Conservation (phyloP, 2,329 filamentous ascomycete genomes). For the Microascus cirrosus region DNA sequence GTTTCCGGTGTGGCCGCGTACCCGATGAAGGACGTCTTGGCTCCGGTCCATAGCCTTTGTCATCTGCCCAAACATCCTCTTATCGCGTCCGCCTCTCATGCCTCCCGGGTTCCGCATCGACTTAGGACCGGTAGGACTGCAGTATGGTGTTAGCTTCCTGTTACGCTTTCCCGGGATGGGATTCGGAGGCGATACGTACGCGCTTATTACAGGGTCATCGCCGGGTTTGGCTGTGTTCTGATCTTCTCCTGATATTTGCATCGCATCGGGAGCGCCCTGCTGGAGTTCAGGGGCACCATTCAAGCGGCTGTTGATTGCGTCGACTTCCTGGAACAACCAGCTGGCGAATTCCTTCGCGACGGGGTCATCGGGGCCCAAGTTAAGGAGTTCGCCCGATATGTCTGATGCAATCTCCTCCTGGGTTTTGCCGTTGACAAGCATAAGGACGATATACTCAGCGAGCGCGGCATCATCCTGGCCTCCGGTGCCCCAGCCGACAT, state of each 20-base stretch:
- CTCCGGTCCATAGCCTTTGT: constrained; percentile 72
- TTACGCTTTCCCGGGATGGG: background rate
- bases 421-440: constrained; percentile 92
- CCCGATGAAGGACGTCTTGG: constrained; percentile 69
- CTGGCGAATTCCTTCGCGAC: constrained; percentile 72
- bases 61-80: constrained; percentile 68
- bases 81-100: constrained; percentile 50
- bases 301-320: constrained; percentile 50
- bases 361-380: constrained; percentile 70
- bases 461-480: constrained; percentile 70
- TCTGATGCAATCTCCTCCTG: constrained; percentile 83
- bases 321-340: constrained; percentile 90
- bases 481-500: constrained; percentile 83
- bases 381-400: constrained; percentile 77
- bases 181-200: constrained; percentile 32
- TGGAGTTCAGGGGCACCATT: constrained; percentile 29
- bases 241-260: constrained; percentile 16
- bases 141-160: constrained; percentile 5
- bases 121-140: constrained; percentile 84
- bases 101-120: constrained; percentile 60
- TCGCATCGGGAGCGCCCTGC: constrained; percentile 16
- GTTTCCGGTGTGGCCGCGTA: constrained; percentile 58
- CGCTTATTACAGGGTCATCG: constrained; percentile 34
- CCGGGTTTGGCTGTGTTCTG: background rate
- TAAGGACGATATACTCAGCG: constrained; percentile 92